phyloP scores from a whole-genome alignment of 2,329 filamentous ascomycete genomes.

The Sphaerostilbella broomeana region DNA sequence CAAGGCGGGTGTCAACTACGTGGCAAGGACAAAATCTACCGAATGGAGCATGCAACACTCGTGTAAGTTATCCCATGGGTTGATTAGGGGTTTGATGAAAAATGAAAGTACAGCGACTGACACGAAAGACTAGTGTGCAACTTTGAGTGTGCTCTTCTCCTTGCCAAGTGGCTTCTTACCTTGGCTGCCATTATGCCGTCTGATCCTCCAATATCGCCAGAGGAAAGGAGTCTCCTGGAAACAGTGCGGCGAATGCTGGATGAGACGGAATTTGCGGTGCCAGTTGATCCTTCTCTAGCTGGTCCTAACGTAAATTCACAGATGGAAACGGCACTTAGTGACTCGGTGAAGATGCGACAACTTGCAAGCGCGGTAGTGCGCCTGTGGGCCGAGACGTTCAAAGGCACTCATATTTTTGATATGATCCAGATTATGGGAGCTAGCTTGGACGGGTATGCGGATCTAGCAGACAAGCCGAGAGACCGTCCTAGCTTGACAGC shows the following conservation, averaged over 20 bases:
- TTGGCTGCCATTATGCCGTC: constrained; percentile 45
- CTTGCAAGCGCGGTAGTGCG: constrained; percentile 52
- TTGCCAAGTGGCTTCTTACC: constrained; percentile 55
- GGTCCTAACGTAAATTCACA: constrained; percentile 30
- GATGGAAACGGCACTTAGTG: constrained; percentile 40
- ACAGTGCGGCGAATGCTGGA: constrained; percentile 53
- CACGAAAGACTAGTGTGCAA: constrained; percentile 43
- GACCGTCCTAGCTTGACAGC: constrained; percentile 37
- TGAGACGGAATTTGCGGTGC: constrained; percentile 56
- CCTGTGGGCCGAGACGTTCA: constrained; percentile 57
- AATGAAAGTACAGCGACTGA: too few species aligned
- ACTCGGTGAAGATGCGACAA: constrained; percentile 47
- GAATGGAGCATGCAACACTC: constrained; percentile 60
- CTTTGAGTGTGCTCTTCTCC: constrained; percentile 54
- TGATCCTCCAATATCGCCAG: constrained; percentile 42
- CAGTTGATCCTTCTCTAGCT: constrained; percentile 49
- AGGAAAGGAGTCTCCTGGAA: constrained; percentile 49
- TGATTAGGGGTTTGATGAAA: too few species aligned
- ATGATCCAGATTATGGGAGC: constrained; percentile 52
- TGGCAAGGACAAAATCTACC: constrained; percentile 53
- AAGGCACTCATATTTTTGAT: constrained; percentile 55
- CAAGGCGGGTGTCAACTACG: constrained; percentile 56
- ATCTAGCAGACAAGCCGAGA: constrained; percentile 48
- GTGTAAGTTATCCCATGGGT: constrained; percentile 34
- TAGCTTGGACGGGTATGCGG: constrained; percentile 51